Evolutionary conservation across 108 stramenopile species (phyloP).

Genomic region (Thalassiosira profunda): DNA sequence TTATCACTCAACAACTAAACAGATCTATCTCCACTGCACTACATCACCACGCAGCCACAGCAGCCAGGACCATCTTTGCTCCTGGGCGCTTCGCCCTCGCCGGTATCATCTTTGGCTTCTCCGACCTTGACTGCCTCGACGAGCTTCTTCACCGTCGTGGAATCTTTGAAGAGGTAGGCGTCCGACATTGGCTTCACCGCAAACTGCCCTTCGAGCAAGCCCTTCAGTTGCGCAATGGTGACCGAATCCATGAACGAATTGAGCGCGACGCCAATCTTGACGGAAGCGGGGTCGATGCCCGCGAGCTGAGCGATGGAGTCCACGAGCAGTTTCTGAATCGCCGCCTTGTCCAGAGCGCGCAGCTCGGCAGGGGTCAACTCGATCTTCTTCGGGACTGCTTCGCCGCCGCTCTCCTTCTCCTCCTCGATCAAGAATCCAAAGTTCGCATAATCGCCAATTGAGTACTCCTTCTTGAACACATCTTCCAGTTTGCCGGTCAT

Average conservation of each 20-base stretch:
- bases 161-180: constrained; percentile 89
- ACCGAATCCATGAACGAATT: constrained; percentile 86
- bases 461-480: constrained; percentile 66
- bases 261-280: constrained; percentile 64
- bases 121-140: constrained; percentile 86
- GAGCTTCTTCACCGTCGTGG: constrained; percentile 73
- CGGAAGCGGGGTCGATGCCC: constrained; percentile 52
- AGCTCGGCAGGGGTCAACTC: constrained; percentile 27
- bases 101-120: constrained; percentile 67
- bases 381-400: background rate
- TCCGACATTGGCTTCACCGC: constrained; percentile 74
- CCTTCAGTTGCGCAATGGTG: constrained; percentile 86
- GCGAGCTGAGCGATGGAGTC: constrained; percentile 63
- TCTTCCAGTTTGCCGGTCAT: constrained; percentile 61
- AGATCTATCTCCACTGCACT: background rate
- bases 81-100: constrained; percentile 16
- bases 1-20: background rate
- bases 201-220: constrained; percentile 72
- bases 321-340: constrained; percentile 61
- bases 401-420: constrained; percentile 11
- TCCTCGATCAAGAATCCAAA: background rate
- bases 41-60: constrained; percentile 33
- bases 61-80: constrained; percentile 7
- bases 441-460: constrained; percentile 4
- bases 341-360: constrained; percentile 56